These are phyloP conservation scores for Pseudisothecium myosuroides DNA, from an alignment of 225 moss, liverwort and hornwort species.

Conservation along the genomic window DNA sequence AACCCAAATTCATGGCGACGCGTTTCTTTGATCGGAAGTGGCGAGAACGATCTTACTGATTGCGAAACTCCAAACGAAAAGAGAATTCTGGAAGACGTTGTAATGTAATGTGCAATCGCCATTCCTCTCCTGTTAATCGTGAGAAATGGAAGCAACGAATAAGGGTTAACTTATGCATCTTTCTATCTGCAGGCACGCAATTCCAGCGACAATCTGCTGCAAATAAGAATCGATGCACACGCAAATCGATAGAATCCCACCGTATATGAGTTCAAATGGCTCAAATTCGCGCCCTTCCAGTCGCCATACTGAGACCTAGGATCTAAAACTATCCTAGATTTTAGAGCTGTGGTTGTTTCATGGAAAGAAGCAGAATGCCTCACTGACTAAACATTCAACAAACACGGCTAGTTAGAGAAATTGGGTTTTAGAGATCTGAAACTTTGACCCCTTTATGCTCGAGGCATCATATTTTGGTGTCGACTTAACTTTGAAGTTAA, in stretches of 20 bases:
- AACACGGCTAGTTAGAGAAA: no score
- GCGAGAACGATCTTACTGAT: not conserved
- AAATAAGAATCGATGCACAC: not conserved
- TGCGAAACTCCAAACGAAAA: not conserved
- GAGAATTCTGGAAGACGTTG: not conserved
- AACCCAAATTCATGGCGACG: not conserved
- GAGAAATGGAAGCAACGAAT: not conserved
- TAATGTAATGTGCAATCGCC: not conserved
- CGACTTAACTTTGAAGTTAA: no score
- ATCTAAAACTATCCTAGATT: fast-evolving
- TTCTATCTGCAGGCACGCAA: not conserved
- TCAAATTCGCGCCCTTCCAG: not conserved
- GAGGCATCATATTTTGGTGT: no score
- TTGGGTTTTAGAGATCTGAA: not conserved
- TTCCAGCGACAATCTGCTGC: not conserved
- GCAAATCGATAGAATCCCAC: not conserved
- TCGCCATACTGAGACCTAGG: not conserved
- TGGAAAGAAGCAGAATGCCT: no score
- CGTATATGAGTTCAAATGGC: not conserved
- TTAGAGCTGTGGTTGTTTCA: not conserved
- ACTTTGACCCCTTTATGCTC: not conserved
- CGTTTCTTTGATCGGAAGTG: not conserved
- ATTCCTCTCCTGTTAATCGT: not conserved
- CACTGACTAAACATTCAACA: not conserved
- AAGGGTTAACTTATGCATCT: not conserved